Conservation (phyloP, 208 protist genomes). For the Sergeia podlipaevii region DNA sequence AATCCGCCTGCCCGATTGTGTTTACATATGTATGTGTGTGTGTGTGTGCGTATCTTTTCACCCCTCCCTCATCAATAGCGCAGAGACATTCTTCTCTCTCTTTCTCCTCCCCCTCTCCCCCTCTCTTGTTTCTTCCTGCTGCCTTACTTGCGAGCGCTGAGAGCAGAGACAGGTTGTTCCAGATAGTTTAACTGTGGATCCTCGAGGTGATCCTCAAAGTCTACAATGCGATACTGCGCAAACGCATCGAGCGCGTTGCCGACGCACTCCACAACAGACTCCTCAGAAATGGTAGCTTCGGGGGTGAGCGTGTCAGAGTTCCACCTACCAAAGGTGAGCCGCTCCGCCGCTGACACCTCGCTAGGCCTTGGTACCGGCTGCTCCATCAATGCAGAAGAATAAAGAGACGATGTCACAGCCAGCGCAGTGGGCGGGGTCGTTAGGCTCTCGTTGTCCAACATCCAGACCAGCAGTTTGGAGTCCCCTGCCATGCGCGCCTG, state of each 20-base stretch:
- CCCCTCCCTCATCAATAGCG: not conserved
- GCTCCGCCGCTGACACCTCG: conserved; percentile 10
- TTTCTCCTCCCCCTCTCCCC: not conserved
- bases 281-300: conserved; percentile 31
- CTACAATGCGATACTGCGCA: conserved; percentile 67
- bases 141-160: conserved; percentile 25
- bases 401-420: conserved; percentile 37
- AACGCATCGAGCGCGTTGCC: conserved; percentile 70
- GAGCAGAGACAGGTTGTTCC: conserved; percentile 50
- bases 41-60: conserved; percentile 1
- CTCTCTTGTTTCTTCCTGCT: not conserved
- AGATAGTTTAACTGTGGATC: conserved; percentile 72
- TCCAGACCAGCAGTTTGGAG: conserved; percentile 47
- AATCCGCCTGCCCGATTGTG: too few relatives aligned
- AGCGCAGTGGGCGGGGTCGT: conserved; percentile 39
- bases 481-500: conserved; percentile 22
- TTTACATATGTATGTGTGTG: not conserved
- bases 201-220: conserved; percentile 89
- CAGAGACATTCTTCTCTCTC: not conserved
- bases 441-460: conserved; percentile 61
- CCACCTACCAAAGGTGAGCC: conserved; percentile 63
- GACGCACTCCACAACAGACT: conserved; percentile 49
- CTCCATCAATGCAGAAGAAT: conserved; percentile 31
- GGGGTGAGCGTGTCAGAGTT: conserved; percentile 71
- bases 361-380: conserved; percentile 13